Percentiles rank a stretch among this genome's conserved stretches.
Conservation (phyloP, 495 filamentous ascomycete species). For the Lineolata rhizophorae region DNA sequence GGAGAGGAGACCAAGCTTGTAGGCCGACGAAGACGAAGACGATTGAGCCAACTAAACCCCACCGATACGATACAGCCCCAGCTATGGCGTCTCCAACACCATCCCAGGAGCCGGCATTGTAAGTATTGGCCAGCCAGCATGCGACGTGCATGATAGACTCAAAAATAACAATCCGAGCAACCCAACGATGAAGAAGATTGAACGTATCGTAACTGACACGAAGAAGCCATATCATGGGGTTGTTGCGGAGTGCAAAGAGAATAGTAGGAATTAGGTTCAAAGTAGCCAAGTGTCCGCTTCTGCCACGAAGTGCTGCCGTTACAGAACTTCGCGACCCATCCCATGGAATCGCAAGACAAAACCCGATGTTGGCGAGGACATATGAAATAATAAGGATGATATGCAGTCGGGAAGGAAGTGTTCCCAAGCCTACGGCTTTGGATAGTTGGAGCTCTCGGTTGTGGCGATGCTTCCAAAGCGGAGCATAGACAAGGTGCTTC, state of each 20-base stretch:
- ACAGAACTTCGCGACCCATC: background rate
- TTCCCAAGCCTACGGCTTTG: conserved; percentile 3
- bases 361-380: conserved; percentile 2
- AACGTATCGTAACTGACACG: conserved; percentile 54
- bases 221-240: conserved; percentile 36
- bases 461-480: conserved; percentile 6
- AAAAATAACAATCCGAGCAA: conserved; percentile 48
- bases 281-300: conserved; percentile 3
- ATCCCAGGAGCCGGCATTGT: conserved; percentile 1
- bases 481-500: conserved; percentile 3
- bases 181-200: conserved; percentile 64
- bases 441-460: conserved; percentile 4
- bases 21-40: conserved; percentile 40
- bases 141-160: conserved; percentile 27
- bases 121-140: conserved; percentile 19
- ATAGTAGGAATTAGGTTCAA: conserved; percentile 25
- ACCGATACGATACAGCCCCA: conserved; percentile 9
- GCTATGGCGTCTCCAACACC: conserved; percentile 1
- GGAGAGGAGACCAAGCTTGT: conserved; percentile 52
- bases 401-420: conserved; percentile 4
- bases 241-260: conserved; percentile 33
- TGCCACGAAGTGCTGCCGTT: conserved; percentile 4
- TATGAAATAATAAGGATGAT: conserved; percentile 2
- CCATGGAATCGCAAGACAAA: conserved; percentile 2
- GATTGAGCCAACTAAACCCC: conserved; percentile 26